Base-by-base conservation (phyloP, 345 rosid genomes). In the Murraya paniculata region DNA sequence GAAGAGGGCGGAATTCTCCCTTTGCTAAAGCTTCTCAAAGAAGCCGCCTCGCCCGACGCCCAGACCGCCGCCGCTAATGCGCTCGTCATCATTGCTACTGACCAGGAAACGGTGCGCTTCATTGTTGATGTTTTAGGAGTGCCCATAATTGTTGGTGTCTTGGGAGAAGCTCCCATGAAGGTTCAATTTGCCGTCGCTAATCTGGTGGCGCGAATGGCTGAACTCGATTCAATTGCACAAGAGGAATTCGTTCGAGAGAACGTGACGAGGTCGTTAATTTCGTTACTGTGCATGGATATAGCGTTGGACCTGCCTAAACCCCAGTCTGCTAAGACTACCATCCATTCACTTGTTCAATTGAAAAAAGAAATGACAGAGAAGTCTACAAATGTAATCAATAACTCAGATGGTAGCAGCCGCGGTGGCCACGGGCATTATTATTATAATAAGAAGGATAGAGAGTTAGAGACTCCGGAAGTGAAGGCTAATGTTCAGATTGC, bases 1-100 rank as follows among this genome's bases (percentile, higher is more conserved):
- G 89, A 88, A 64, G 95, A 91, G 78, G 88, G 87, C 7, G 95
- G 90, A 36, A 55, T 89, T 35, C 68, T 24, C 59, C 91, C 91
- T 4, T 78, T 87, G 41, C 77, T 91, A 56, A 89, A 85, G 82
- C 81, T 91, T 30, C 82, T 89, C 41, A 89, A 91, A 64, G 93
- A 91, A 71, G 82, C 85, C 19, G 80, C 64, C 48, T 85, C 85
- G 9, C 79, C 87, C 7, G 93, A 91, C 19, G 86, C 87, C 10
- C 93, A 87, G 77, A 74, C 83, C 45, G 91, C 88, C 4, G 89
- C 91, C 2, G 88, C 86, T 4, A 78, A 55, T 50, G 88, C 89
- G 5, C 87, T 91, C 1, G 69, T 64, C 57, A 82, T 76, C 22
- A 68, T 89, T 19, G 86, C 75, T 2, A 86, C 77, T 10, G 85